phyloP scores from a whole-genome alignment of 257 asterid genomes.

The Primulina eburnea region DNA sequence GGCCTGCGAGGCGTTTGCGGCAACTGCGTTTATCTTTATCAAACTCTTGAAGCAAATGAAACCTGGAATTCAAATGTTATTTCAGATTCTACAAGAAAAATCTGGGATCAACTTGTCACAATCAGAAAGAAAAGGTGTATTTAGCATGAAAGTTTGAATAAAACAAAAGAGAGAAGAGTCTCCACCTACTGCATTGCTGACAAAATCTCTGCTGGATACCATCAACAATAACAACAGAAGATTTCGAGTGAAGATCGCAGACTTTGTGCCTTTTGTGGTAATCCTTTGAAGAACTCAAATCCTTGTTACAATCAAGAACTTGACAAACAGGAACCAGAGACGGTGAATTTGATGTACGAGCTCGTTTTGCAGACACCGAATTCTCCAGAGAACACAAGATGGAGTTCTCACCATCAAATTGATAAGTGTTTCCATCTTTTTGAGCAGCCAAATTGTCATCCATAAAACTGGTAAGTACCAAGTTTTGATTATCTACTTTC shows the following conservation, averaged over 20 bases:
- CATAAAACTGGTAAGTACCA: not conserved
- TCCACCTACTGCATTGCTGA: slow-evolving; percentile 83
- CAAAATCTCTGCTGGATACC: slow-evolving; percentile 68
- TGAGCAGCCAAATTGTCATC: not conserved
- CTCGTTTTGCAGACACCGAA: slow-evolving; percentile 37
- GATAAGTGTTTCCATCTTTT: slow-evolving; percentile 25
- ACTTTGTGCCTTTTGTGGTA: slow-evolving; percentile 76
- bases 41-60: slow-evolving; percentile 58
- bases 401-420: slow-evolving; percentile 23
- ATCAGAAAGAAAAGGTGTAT: not conserved
- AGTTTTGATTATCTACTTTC: not conserved
- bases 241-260: slow-evolving; percentile 64
- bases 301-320: slow-evolving; percentile 64
- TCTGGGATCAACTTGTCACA: not conserved
- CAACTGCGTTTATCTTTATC: slow-evolving; percentile 75
- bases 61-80: slow-evolving; percentile 36
- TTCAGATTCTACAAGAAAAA: not conserved
- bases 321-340: slow-evolving; percentile 49
- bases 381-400: slow-evolving; percentile 32
- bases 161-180: not conserved
- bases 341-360: slow-evolving; percentile 29
- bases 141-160: not conserved
- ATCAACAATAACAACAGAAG: slow-evolving; percentile 57
- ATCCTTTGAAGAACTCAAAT: slow-evolving; percentile 62
- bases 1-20: slow-evolving; percentile 74